Base-by-base conservation (phyloP, 2,329 filamentous ascomycete genomes). In the Sordariomycetes sp. region DNA sequence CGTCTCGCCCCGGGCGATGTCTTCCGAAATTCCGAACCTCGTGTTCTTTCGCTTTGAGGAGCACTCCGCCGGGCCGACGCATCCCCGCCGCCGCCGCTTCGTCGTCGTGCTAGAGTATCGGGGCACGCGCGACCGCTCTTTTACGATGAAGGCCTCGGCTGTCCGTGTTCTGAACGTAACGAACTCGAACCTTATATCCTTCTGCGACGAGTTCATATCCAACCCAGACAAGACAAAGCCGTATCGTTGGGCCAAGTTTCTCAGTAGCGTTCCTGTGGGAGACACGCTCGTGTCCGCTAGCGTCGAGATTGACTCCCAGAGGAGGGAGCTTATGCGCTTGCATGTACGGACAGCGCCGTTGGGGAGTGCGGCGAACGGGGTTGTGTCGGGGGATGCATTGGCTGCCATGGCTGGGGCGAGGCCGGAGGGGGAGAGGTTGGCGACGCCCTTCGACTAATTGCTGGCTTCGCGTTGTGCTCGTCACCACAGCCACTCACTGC, bases 11-110 rank as follows among this genome's bases (percentile, higher is more conserved):
- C 8, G 20, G 48, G 8, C 8, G 8, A 24, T 54, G 22, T 22
- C 50, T 25, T 3, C 25, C 20, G 3, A 18, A 12, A 12, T 4
- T 16, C 37, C 43, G 55, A 18, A 43, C 22, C 16, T 16, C 22
- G 28, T 54, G 34, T 58, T 48, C 46, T 48, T 58, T 16, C 56
- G 56, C 51, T 58, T 46, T 24, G 56, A 58, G 51, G 50, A 58
- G 32, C 25, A 35, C 35, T n/a, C 34, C 50, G 46, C 35, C 0
- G 40, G 20, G 32, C 24, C 48, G 24, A 37, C 50, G 24, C 34
- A 25, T 24, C 32, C 28, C 12, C 12, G 20, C 37, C 50, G 56
- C 46, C 56, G 56, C 46, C 50, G 56, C 50, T 58, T 58, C 51
- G 56, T 48, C 51, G 56, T 58, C 50, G 32, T 46, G 16, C 34